A percentile compares a stretch with the other conserved stretches of the same genome.
phyloP scores from a whole-genome alignment of 768 basidiomycete genomes.

The Pisolithus sp. region DNA sequence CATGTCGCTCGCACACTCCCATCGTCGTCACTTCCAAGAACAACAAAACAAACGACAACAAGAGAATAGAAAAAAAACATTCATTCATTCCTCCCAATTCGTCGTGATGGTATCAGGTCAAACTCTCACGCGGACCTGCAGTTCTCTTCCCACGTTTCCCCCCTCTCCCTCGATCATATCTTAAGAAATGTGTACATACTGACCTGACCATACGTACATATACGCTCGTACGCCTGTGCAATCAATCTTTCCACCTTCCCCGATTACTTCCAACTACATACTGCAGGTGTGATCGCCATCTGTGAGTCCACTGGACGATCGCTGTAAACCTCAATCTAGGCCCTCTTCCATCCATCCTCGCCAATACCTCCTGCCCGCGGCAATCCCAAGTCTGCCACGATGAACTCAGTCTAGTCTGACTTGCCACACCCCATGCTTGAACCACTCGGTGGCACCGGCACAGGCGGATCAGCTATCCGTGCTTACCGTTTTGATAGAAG shows the following conservation, averaged over 20 bases:
- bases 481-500: no score
- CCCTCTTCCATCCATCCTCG: not conserved
- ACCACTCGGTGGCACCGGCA: not conserved
- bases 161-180: not conserved
- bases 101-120: not conserved
- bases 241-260: not conserved
- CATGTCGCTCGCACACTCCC: constrained; percentile 1
- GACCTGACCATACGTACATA: not conserved
- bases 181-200: no score
- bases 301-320: not conserved
- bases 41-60: not conserved
- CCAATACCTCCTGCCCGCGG: not conserved
- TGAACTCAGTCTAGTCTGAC: not conserved
- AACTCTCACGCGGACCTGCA: not conserved
- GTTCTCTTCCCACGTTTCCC: not conserved
- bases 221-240: not conserved
- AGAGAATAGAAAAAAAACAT: no score
- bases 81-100: not conserved
- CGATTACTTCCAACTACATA: not conserved
- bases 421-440: not conserved
- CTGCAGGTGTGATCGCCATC: not conserved
- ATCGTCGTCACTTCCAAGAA: not conserved
- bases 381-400: not conserved
- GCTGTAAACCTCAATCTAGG: not conserved
- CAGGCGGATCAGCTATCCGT: not conserved